Evolutionary conservation across 208 protist genomes (phyloP).

Genomic region (Trypanosoma melophagium): DNA sequence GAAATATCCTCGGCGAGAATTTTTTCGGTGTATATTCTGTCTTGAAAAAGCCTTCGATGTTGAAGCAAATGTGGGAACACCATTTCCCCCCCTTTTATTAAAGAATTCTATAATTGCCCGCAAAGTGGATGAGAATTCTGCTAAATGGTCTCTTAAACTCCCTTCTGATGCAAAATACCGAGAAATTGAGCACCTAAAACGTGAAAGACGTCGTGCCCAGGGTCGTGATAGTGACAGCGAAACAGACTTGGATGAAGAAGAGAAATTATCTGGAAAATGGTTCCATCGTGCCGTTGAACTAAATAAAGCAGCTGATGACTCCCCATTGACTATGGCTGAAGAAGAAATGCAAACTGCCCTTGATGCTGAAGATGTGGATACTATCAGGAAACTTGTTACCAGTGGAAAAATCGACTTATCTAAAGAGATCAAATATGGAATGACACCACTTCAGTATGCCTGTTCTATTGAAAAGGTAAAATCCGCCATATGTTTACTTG

Average conservation of each 20-base stretch:
- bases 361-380: conserved; percentile 41
- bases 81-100: conserved; percentile 80
- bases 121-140: conserved; percentile 22
- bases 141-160: conserved; percentile 67
- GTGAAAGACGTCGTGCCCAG: conserved; percentile 47
- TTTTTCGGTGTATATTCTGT: conserved; percentile 80
- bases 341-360: conserved; percentile 65
- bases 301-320: conserved; percentile 54
- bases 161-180: conserved; percentile 41
- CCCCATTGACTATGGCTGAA: conserved; percentile 51
- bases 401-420: conserved; percentile 56
- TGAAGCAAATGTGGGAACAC: conserved; percentile 44
- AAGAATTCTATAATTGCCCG: conserved; percentile 72
- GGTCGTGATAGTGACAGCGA: conserved; percentile 86
- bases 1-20: conserved; percentile 75
- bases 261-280: conserved; percentile 66
- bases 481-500: conserved; percentile 56
- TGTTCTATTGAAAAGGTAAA: conserved; percentile 59
- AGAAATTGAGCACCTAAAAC: conserved; percentile 37
- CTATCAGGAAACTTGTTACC: conserved; percentile 47
- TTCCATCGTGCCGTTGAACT: conserved; percentile 84
- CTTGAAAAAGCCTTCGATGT: conserved; percentile 65
- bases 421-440: conserved; percentile 53
- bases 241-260: conserved; percentile 76
- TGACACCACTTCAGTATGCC: conserved; percentile 87